Conservation (phyloP, 768 basidiomycete species). For the Lactifluus echinatus region DNA sequence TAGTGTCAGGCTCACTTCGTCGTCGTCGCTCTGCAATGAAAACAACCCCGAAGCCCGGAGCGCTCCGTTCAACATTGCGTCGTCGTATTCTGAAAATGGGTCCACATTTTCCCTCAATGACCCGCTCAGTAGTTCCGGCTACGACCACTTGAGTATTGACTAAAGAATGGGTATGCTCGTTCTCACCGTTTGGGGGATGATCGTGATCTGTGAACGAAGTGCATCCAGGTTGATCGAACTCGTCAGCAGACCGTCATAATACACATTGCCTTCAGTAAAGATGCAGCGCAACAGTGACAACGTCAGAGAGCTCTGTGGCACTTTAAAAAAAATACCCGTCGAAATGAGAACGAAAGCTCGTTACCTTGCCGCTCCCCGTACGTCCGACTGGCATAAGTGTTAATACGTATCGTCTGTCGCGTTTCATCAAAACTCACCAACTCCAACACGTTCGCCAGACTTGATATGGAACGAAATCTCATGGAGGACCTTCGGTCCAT, state of each 20-base stretch:
- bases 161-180: not conserved
- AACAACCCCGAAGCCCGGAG: conserved; percentile 42
- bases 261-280: conserved; percentile 41
- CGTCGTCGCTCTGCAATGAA: conserved; percentile 31
- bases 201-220: conserved; percentile 45
- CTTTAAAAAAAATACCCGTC: not conserved
- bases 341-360: conserved; percentile 1
- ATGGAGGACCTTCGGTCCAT: conserved; percentile 50
- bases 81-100: conserved; percentile 48
- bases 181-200: conserved; percentile 49
- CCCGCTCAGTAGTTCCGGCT: conserved; percentile 47
- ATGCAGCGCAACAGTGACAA: conserved; percentile 48
- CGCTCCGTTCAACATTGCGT: conserved; percentile 41
- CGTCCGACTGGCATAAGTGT: conserved; percentile 37
- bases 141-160: conserved; percentile 8
- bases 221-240: conserved; percentile 43
- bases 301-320: conserved; percentile 37
- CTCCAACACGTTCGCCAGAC: conserved; percentile 50
- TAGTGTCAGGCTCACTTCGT: too few relatives aligned
- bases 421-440: conserved; percentile 30
- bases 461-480: conserved; percentile 42
- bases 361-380: conserved; percentile 48
- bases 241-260: conserved; percentile 42
- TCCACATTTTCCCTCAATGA: conserved; percentile 53
- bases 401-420: not conserved